Percentiles rank a stretch among this genome's conserved stretches.
Evolutionary conservation across 1,139 yeast genomes (phyloP).

Genomic region (Blastobotrys arbuscula): DNA sequence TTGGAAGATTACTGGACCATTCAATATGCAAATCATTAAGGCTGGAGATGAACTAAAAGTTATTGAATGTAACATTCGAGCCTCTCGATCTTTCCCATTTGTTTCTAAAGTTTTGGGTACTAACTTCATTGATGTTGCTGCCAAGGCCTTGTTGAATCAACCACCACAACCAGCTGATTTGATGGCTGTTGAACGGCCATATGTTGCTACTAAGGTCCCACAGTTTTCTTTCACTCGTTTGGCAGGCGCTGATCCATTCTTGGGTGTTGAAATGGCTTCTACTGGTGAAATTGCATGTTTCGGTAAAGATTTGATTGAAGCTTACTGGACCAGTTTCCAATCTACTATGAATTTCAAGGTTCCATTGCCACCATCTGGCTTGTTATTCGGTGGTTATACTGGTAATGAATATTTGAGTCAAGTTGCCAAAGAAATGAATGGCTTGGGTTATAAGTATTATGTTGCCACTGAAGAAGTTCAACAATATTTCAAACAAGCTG

Average conservation of each 20-base stretch:
- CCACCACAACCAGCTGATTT: constrained; percentile 81
- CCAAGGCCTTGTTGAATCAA: constrained; percentile 73
- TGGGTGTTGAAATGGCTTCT: constrained; percentile 98
- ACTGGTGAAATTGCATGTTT: constrained; percentile 98
- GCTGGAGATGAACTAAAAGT: constrained; percentile 83
- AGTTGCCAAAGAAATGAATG: constrained; percentile 64
- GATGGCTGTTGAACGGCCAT: constrained; percentile 79
- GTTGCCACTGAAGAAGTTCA: constrained; percentile 71
- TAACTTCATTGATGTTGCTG: constrained; percentile 92
- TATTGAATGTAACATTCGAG: constrained; percentile 97
- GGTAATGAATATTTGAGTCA: constrained; percentile 61
- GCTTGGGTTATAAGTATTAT: constrained; percentile 76
- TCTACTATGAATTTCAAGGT: constrained; percentile 94
- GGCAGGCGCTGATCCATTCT: constrained; percentile 98
- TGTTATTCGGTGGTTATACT: constrained; percentile 91
- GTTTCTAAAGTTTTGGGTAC: constrained; percentile 93
- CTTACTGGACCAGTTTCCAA: constrained; percentile 97
- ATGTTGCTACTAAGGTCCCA: constrained; percentile 96
- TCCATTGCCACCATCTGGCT: constrained; percentile 85
- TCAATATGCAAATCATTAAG: constrained; percentile 96
- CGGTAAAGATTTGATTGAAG: constrained; percentile 78
- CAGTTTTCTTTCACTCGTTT: constrained; percentile 96
- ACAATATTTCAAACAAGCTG: constrained; percentile 51
- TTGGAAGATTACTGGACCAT: constrained; percentile 96
- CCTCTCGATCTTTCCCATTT: constrained; percentile 97